These are phyloP conservation scores for Phyllosticta citriasiana DNA, from an alignment of 2,329 filamentous ascomycete genomes.

Conservation along the genomic window DNA sequence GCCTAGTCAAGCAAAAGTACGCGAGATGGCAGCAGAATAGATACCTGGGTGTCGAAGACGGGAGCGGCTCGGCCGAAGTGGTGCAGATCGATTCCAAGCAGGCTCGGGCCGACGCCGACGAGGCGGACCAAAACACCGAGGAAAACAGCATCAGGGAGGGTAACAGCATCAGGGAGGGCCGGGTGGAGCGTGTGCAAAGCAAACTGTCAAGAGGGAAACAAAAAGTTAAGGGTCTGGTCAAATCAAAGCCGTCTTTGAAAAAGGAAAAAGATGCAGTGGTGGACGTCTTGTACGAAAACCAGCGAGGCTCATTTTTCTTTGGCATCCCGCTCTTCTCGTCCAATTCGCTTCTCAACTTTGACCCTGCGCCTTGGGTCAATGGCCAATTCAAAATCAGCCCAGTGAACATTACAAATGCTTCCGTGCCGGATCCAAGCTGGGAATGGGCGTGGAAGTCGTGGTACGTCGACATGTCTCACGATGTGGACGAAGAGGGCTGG, in stretches of 20 bases:
- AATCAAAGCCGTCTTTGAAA: conserved; percentile 21
- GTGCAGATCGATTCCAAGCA: conserved; percentile 5
- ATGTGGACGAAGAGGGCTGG: conserved; percentile 86
- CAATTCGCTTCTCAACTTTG: conserved; percentile 73
- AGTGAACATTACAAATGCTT: conserved; percentile 71
- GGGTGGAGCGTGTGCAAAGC: conserved; percentile 12
- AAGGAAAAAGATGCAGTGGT: conserved; percentile 36
- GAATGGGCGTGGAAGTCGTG: conserved; percentile 70
- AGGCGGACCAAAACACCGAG: neutral
- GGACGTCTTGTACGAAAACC: conserved; percentile 91
- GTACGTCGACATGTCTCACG: conserved; percentile 70
- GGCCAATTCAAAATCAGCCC: conserved; percentile 42
- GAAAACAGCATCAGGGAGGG: neutral
- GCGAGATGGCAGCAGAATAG: conserved; percentile 20
- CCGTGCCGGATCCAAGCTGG: conserved; percentile 92
- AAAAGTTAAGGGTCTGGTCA: conserved; percentile 7
- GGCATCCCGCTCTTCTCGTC: conserved; percentile 83
- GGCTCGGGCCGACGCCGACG: neutral
- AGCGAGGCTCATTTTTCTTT: conserved; percentile 82
- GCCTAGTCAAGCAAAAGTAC: conserved; percentile 23
- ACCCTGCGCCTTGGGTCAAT: conserved; percentile 82
- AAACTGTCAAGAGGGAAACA: conserved; percentile 21
- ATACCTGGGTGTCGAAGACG: neutral
- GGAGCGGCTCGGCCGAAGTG: neutral
- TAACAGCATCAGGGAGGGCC: conserved; percentile 1